Evolutionary conservation across 2,329 filamentous ascomycete species (phyloP), one percentile per base, ranked within the genome.

Genomic region (Pseudogymnoascus sp.): DNA sequence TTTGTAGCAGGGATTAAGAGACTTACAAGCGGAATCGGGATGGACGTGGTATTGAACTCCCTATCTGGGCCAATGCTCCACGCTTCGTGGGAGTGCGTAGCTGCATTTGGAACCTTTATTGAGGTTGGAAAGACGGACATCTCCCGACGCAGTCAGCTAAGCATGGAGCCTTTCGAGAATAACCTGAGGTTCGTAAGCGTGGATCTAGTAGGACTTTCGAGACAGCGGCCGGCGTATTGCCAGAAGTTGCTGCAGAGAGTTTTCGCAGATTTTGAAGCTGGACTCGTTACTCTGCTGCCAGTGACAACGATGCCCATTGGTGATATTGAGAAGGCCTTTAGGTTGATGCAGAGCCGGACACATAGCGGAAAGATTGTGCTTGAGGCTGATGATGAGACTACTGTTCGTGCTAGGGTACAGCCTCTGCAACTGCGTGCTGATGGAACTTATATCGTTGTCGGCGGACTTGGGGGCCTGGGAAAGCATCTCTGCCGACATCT

Each of bases 391-490:
- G 57, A 59, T 18, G 6, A 30, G 18, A 22, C 64, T 47, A 43
- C 64, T 36, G 64, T 68, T 18, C 9, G 25, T 37, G 43, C 12
- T 20, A 57, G 22, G 60, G 47, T 15, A 15, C 33, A 62, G 65
- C n/a, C 61, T 64, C 38, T 43, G 57, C n/a, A 12, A 59, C 41
- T 30, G 15, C 35, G 35, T 58, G 62, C 8, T 64, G 68, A 68
- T 7, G 70, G 67, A 6, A 66, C 70, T 4, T 77, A 76, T 60
- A 64, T 77, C 2, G 61, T 77, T 20, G 70, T 71, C 37, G 77
- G 77, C 58, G 76, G 77, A 7, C 68, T 75, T 1, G 75, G 76
- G 38, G 76, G 75, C 36, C 64, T 78, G 0, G 76, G 76, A n/a
- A 67, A 69, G 47, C 67, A 67, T 35, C 71, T 77, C 20, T 69